A percentile compares a stretch with the other conserved stretches of the same genome.
Evolutionary conservation across 306 rosid species (phyloP).

Genomic region (Fagus crenata): DNA sequence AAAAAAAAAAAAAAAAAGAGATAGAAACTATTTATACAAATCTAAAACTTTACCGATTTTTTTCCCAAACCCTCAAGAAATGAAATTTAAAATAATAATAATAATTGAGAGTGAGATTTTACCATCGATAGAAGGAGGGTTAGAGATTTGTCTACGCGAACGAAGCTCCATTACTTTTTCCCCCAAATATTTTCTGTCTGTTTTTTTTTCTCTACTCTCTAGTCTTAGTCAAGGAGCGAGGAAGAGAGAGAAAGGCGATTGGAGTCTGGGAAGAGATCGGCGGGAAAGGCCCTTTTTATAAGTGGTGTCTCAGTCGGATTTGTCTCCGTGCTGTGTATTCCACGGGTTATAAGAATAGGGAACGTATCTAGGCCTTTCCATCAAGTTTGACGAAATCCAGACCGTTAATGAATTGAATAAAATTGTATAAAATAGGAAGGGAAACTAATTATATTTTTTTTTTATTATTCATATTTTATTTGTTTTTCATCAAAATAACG

Average conservation of each 20-base stretch:
- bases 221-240: background rate
- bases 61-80: background rate
- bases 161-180: slow-evolving; percentile 55
- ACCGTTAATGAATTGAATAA: too few species aligned
- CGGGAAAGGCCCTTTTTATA: background rate
- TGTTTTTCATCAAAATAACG: too few species aligned
- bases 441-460: too few species aligned
- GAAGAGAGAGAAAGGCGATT: background rate
- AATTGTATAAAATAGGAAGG: too few species aligned
- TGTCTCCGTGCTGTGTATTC: too few species aligned
- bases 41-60: background rate
- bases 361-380: too few species aligned
- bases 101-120: background rate
- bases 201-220: background rate
- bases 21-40: background rate
- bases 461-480: too few species aligned
- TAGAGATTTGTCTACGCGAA: slow-evolving; percentile 35
- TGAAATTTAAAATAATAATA: background rate
- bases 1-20: background rate
- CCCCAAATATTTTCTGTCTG: background rate
- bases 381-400: too few species aligned
- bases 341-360: too few species aligned
- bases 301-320: too few species aligned
- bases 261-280: background rate
- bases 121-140: slow-evolving; percentile 32